Evolutionary conservation across 73 alveolate species (phyloP).

Genomic region (Paramecium sexaurelia): DNA sequence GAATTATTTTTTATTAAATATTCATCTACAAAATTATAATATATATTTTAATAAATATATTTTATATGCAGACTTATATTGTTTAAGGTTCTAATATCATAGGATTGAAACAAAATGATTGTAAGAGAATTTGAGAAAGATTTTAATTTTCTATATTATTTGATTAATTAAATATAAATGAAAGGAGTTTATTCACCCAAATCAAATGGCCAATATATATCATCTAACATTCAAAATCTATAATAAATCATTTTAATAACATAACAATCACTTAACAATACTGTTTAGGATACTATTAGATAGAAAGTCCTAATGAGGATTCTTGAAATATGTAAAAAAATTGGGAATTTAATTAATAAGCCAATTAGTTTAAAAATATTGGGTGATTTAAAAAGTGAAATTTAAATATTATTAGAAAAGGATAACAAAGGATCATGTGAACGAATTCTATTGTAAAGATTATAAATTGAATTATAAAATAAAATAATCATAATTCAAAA

Average conservation of each 20-base stretch:
- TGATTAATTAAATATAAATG: not conserved
- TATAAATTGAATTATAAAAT: not conserved
- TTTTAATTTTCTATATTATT: not conserved
- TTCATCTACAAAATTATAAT: too few relatives aligned
- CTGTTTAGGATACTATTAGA: not conserved
- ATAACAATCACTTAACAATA: not conserved
- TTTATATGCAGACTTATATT: too few relatives aligned
- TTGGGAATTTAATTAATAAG: not conserved
- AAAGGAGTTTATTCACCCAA: slow-evolving; percentile 38
- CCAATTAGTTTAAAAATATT: not conserved
- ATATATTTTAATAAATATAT: too few relatives aligned
- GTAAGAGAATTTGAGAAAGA: too few relatives aligned
- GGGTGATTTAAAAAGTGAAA: not conserved
- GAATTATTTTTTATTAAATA: too few relatives aligned
- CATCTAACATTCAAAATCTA: not conserved
- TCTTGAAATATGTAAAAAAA: not conserved
- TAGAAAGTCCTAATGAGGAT: not conserved
- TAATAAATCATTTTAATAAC: slow-evolving; percentile 26
- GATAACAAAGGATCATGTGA: not conserved
- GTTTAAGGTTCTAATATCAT: too few relatives aligned
- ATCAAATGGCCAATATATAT: not conserved
- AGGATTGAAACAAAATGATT: too few relatives aligned
- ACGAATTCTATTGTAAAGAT: not conserved
- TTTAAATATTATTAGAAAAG: not conserved
- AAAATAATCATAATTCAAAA: not conserved